Evolutionary conservation across 1,139 yeast species (phyloP), one percentile per base, ranked within the genome.

Genomic region (Geotrichum bryndzae): DNA sequence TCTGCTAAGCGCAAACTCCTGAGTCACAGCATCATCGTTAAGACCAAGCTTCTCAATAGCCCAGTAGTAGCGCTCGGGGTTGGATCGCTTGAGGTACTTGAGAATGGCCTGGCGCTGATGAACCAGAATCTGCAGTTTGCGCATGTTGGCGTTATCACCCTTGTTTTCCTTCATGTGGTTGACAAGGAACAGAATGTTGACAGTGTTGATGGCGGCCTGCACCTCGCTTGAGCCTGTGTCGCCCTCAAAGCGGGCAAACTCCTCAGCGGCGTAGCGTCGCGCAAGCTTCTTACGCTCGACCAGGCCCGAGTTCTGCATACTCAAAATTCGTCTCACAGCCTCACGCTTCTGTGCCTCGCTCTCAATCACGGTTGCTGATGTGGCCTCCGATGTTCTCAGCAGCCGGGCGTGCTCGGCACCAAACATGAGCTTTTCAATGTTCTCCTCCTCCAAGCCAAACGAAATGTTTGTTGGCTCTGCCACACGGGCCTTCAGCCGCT

Each of bases 171-270:
- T 85, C 63, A 89, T 81, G 72, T 92, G 97, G 55, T 83, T 82
- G 79, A 89, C 90, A 63, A 90, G 80, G 68, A 84, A 86, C 67
- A 88, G 90, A 67, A 94, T 90, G 70, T 84, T 84, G 61, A 90
- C 86, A 0, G 98, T 90, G 76, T 87, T 77, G 38, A 90, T 82
- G 1, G 97, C 98, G 0, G 98, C 97, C 74, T 92, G 97, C 35
- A 91, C 97, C 76, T 92, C 98, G 58, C 96, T 85, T 0, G 96
- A 89, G 0, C 96, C 97, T 0, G 97, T 90, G 73, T 94, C 98
- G 58, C 96, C 97, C 58, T 86, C 90, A 66, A 82, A 81, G 70
- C 97, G 82, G 68, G 84, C 85, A 74, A 94, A 91, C 75, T 91
- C 97, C 67, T 82, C 77, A 61, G 84, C 81, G 0, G 97, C 97